Evolutionary conservation across 2,329 filamentous ascomycete genomes (phyloP).

Genomic region (Cercospora beticola): DNA sequence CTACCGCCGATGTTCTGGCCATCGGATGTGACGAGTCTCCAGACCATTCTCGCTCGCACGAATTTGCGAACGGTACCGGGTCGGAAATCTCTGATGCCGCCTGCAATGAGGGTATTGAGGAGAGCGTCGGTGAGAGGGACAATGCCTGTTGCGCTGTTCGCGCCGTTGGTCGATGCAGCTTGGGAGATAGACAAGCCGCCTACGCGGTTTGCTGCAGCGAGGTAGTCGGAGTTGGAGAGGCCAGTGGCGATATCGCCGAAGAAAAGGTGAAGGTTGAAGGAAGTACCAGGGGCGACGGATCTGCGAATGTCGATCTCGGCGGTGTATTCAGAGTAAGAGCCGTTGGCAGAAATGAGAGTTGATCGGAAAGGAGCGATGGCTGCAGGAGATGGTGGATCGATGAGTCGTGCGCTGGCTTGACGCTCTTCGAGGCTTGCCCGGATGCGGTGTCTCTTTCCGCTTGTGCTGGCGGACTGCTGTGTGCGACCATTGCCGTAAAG

Average conservation of each 20-base stretch:
- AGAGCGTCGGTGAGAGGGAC: conserved; percentile 15
- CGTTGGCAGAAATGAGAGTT: conserved; percentile 10
- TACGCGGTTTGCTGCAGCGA: conserved; percentile 16
- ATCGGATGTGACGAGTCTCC: conserved; percentile 13
- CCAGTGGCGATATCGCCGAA: conserved; percentile 12
- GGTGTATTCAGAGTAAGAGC: conserved; percentile 14
- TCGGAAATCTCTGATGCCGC: conserved; percentile 12
- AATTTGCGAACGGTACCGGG: conserved; percentile 9
- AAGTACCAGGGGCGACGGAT: conserved; percentile 14
- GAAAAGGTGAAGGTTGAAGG: conserved; percentile 17
- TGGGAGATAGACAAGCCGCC: conserved; percentile 16
- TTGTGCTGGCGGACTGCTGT: conserved; percentile 8
- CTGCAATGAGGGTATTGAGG: conserved; percentile 14
- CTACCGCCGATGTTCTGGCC: conserved; percentile 12
- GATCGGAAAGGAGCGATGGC: conserved; percentile 11
- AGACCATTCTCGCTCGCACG: conserved; percentile 12
- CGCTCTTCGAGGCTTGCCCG: neutral
- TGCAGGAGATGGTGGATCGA: neutral
- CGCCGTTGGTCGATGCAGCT: neutral
- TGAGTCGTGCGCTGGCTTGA: conserved; percentile 6
- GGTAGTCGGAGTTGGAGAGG: conserved; percentile 14
- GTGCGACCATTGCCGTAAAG: conserved; percentile 8
- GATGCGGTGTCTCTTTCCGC: conserved; percentile 5
- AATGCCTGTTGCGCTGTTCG: conserved; percentile 6
- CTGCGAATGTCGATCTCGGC: conserved; percentile 2